Conservation (phyloP, 2,329 filamentous ascomycete genomes). For the Trichoderma simmonsii region DNA sequence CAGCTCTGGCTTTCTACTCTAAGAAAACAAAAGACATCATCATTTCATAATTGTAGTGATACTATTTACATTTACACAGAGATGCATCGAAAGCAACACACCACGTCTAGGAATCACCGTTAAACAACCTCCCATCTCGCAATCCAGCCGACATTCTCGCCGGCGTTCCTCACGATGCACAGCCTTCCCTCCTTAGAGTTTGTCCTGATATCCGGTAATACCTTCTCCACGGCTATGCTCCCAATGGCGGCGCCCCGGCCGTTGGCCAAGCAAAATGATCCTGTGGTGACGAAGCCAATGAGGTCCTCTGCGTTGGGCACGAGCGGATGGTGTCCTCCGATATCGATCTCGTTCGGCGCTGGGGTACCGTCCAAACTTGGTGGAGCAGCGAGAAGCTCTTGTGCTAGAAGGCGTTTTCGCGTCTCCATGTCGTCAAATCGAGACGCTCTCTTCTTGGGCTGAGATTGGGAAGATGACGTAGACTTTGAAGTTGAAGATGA, state of each 20-base stretch:
- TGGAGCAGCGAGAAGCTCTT: slow-evolving; percentile 44
- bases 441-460: not conserved
- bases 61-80: not conserved
- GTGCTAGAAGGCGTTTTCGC: slow-evolving; percentile 45
- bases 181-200: slow-evolving; percentile 46
- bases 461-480: not conserved
- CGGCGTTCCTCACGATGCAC: slow-evolving; percentile 80
- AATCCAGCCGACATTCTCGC: slow-evolving; percentile 74
- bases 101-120: not conserved
- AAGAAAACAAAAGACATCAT: not conserved
- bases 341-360: slow-evolving; percentile 34
- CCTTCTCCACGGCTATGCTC: slow-evolving; percentile 59
- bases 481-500: slow-evolving; percentile 1
- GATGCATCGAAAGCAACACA: no score
- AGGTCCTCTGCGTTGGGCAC: slow-evolving; percentile 74
- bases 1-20: not conserved
- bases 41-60: not conserved
- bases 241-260: slow-evolving; percentile 76
- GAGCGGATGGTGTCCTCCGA: slow-evolving; percentile 57
- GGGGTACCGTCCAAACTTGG: slow-evolving; percentile 29
- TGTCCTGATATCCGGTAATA: slow-evolving; percentile 39
- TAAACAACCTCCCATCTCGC: slow-evolving; percentile 71
- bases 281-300: slow-evolving; percentile 86
- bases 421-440: slow-evolving; percentile 31
- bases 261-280: slow-evolving; percentile 74